Conservation (phyloP, 23 red algal species). For the Gracilaria caudata region DNA sequence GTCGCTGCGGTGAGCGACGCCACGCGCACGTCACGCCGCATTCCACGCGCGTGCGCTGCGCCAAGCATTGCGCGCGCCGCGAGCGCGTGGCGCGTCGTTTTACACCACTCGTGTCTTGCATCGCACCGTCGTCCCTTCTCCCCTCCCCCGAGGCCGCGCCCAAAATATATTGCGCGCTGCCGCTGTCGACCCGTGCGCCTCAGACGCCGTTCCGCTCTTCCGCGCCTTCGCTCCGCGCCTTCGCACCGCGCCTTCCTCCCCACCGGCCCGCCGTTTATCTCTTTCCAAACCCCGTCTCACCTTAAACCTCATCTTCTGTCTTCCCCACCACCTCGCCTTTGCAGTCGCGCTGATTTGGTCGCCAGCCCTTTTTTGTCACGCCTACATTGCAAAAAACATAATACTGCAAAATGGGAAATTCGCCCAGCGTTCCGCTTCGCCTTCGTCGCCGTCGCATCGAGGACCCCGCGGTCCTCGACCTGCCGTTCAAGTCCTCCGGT, state of each 20-base stretch:
- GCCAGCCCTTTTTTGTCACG: too few species aligned
- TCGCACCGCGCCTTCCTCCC: too few species aligned
- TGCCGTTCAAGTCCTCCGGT: slow-evolving; percentile 61
- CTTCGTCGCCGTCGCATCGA: slow-evolving; percentile 29
- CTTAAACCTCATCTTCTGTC: too few species aligned
- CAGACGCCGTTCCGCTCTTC: too few species aligned
- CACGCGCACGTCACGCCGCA: background rate
- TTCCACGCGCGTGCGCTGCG: slow-evolving; percentile 1
- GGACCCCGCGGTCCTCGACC: slow-evolving; percentile 28
- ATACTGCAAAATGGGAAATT: slow-evolving; percentile 15
- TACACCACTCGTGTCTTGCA: background rate
- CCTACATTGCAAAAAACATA: background rate
- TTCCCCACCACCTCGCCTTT: too few species aligned
- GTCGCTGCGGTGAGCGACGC: background rate
- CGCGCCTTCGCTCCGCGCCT: background rate
- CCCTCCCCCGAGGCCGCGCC: background rate
- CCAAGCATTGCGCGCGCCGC: background rate
- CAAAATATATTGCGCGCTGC: background rate
- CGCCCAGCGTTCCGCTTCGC: slow-evolving; percentile 16
- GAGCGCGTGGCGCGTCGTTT: background rate
- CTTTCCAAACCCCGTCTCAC: too few species aligned
- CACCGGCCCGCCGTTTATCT: too few species aligned
- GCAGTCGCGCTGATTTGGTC: background rate
- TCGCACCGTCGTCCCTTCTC: background rate
- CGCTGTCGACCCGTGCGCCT: background rate